These are phyloP conservation scores for Penicillium tannophilum DNA, from an alignment of 495 filamentous ascomycete species.

Conservation along the genomic window DNA sequence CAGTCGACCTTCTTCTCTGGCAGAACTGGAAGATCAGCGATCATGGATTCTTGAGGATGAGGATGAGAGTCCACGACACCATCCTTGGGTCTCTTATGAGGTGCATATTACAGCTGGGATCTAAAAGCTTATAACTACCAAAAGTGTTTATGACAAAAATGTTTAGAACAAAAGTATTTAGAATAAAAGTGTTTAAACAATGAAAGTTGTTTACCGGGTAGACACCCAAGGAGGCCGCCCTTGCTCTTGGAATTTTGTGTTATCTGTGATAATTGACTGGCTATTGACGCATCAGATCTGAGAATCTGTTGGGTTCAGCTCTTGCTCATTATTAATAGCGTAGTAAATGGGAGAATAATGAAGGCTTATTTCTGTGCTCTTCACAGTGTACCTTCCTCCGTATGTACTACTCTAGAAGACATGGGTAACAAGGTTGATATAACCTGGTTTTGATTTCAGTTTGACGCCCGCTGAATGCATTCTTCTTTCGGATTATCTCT, in stretches of 20 bases:
- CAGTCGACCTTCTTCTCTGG: slow-evolving; percentile 17
- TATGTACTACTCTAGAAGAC: neutral
- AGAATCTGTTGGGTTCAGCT: too few relatives aligned
- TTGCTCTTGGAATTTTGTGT: too few relatives aligned
- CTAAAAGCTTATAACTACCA: slow-evolving; percentile 8
- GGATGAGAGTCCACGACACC: neutral
- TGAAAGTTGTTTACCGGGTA: too few relatives aligned
- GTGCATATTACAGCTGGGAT: slow-evolving; percentile 6
- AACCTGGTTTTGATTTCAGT: neutral
- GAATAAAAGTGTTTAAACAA: neutral
- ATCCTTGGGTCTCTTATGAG: slow-evolving; percentile 5
- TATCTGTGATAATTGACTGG: too few relatives aligned
- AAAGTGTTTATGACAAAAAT: neutral
- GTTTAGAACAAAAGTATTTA: neutral
- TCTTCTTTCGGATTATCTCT: neutral
- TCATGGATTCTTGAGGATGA: slow-evolving; percentile 11
- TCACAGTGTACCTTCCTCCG: neutral
- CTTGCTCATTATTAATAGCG: too few relatives aligned
- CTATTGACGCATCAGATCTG: too few relatives aligned
- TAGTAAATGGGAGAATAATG: too few relatives aligned
- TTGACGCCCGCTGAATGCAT: neutral
- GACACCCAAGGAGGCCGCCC: too few relatives aligned
- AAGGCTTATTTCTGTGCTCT: too few relatives aligned
- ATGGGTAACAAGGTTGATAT: neutral
- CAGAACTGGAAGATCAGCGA: slow-evolving; percentile 23